A percentile compares a stretch with the other conserved stretches of the same genome.
Evolutionary conservation across 2,329 filamentous ascomycete genomes (phyloP).

Genomic region (Arthrobotrys conoides): DNA sequence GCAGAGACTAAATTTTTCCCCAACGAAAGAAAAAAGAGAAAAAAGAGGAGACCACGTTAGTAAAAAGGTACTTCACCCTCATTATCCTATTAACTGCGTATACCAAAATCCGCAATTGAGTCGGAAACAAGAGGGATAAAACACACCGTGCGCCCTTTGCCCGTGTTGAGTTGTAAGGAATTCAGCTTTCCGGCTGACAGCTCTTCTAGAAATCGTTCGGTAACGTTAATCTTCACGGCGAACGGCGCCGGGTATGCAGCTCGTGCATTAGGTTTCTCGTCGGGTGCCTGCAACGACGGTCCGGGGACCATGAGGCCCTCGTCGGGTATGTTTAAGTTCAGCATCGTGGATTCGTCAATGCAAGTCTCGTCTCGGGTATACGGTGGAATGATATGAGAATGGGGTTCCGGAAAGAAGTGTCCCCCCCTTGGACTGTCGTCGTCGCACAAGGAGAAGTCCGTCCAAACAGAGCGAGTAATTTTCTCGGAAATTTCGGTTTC

Average conservation of each 20-base stretch:
- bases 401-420: slow-evolving; percentile 28
- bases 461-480: slow-evolving; percentile 35
- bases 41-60: slow-evolving; percentile 43
- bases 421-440: slow-evolving; percentile 12
- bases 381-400: slow-evolving; percentile 23
- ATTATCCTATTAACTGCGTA: slow-evolving; percentile 48
- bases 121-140: slow-evolving; percentile 53
- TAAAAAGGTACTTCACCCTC: slow-evolving; percentile 38
- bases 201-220: slow-evolving; percentile 59
- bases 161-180: slow-evolving; percentile 56
- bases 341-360: slow-evolving; percentile 58
- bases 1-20: slow-evolving; percentile 48
- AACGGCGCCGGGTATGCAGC: slow-evolving; percentile 59
- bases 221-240: slow-evolving; percentile 59
- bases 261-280: slow-evolving; percentile 57
- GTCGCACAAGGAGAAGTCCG: slow-evolving; percentile 51
- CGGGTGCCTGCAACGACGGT: slow-evolving; percentile 60
- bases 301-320: slow-evolving; percentile 55
- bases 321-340: slow-evolving; percentile 54
- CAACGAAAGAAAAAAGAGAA: slow-evolving; percentile 17
- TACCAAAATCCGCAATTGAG: slow-evolving; percentile 50
- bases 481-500: slow-evolving; percentile 36
- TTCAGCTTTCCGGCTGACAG: slow-evolving; percentile 54
- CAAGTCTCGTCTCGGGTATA: slow-evolving; percentile 52
- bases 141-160: slow-evolving; percentile 61